Percentiles rank a stretch among this genome's conserved stretches.
These are phyloP conservation scores for Euphorbia pulcherrima DNA, from an alignment of 345 rosid genomes.

Conservation along the genomic window DNA sequence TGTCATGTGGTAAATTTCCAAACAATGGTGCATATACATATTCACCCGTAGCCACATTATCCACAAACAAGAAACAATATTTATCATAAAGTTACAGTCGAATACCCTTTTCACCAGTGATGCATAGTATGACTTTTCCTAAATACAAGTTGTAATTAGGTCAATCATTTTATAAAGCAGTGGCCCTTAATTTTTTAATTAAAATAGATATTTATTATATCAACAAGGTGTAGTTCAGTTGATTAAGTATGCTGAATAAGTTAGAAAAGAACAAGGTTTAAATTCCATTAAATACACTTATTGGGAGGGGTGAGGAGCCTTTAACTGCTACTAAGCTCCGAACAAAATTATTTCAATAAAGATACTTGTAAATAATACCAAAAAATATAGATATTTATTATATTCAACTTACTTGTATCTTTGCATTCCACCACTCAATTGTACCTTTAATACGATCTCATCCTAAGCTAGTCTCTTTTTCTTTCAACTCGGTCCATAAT, in stretches of 20 bases:
- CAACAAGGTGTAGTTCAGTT: no score
- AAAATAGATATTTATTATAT: no score
- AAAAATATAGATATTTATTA: no score
- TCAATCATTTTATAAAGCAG: neutral
- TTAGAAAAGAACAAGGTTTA: no score
- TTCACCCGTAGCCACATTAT: neutral
- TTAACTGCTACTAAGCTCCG: no score
- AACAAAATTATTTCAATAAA: no score
- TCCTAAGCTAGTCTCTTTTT: neutral
- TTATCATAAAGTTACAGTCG: neutral
- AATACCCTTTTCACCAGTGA: neutral
- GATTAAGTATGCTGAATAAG: no score
- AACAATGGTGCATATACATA: neutral
- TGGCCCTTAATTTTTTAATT: neutral
- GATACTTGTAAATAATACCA: no score
- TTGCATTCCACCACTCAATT: slow-evolving; percentile 8
- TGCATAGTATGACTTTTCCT: neutral
- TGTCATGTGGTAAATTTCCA: neutral
- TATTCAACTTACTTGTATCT: neutral
- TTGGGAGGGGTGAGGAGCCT: no score
- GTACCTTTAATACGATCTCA: slow-evolving; percentile 4
- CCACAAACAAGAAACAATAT: neutral
- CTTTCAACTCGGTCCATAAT: neutral
- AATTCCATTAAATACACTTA: no score
- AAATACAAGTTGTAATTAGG: neutral